Base-by-base conservation (phyloP, 371 early-diverging fungal genomes). In the Saksenaea vasiformis region DNA sequence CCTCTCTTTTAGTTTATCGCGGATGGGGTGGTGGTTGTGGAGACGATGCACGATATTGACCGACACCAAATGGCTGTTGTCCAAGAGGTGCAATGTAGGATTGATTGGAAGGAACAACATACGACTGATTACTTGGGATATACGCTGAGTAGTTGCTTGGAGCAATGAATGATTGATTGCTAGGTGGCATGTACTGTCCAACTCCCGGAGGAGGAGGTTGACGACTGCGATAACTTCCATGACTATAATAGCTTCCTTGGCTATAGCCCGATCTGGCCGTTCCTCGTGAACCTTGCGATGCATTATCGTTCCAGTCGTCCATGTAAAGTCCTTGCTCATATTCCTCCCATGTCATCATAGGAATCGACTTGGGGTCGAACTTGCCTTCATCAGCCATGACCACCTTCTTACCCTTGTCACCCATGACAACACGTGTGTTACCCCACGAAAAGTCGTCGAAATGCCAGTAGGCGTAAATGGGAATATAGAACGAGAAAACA, bases 361-460 rank as follows among this genome's bases (percentile, higher is more conserved):
- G 87, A 51, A 87, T 79, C 0, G 80, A 74, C 19, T 70, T 78
- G 27, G 90, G 88, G 68, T 93, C 91, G 72, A 91, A 93, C 58
- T 83, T 78, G 27, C 82, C 84, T 43, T 86, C 85, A 68, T 85
- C 84, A 0, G 82, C 78, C 17, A 80, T 67, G 15, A 82, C 77
- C 56, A 79, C 65, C 62, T 80, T 82, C 54, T 79, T 80, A 9
- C 79, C 82, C 14, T 74, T 77, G 53, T 89, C 91, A 39, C 91
- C 94, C 24, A 89, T 70, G 15, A 93, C 92, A 27, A 89, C 77
- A 67, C 93, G 82, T 3, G 94, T 93, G 64, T 93, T 89, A 60
- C 93, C 93, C 93, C 93, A 93, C 0, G 85, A 84, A 66, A 93
- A 92, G 71, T 93, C 91, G 65, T 93, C 93, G 71, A 93, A 92